Conservation (phyloP, 331 rosid species). For the Erythrophleum ivorense region DNA sequence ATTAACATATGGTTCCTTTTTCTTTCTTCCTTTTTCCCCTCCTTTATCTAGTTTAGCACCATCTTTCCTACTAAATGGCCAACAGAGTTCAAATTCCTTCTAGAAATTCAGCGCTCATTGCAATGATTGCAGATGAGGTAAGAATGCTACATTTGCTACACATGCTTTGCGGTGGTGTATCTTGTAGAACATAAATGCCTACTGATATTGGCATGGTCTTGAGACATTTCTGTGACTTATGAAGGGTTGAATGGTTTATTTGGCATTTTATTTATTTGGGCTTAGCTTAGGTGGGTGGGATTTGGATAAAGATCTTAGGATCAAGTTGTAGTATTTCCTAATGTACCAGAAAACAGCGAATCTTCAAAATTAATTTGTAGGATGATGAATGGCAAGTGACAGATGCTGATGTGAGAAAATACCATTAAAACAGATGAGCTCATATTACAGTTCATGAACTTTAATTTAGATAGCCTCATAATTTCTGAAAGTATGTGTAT, state of each 20-base stretch:
- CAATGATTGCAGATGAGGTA: slow-evolving; percentile 89
- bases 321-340: slow-evolving; percentile 15
- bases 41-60: slow-evolving; percentile 18
- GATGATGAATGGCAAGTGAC: not conserved
- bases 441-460: slow-evolving; percentile 11
- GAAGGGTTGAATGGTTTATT: slow-evolving; percentile 25
- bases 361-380: not conserved
- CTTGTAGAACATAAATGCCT: not conserved
- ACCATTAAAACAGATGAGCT: not conserved
- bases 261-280: slow-evolving; percentile 1
- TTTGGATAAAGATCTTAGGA: not conserved
- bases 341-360: not conserved
- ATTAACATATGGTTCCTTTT: slow-evolving; percentile 25
- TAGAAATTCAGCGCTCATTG: slow-evolving; percentile 64
- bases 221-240: slow-evolving; percentile 14
- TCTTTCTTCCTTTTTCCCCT: not conserved
- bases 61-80: slow-evolving; percentile 56
- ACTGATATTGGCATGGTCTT: not conserved
- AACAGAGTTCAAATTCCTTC: slow-evolving; percentile 59
- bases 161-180: not conserved
- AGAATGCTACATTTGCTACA: not conserved
- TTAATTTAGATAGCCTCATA: not conserved
- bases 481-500: not conserved
- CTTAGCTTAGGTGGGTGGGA: not conserved
- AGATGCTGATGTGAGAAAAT: slow-evolving; percentile 6